Evolutionary conservation across 2,329 filamentous ascomycete genomes (phyloP).

Genomic region (Trichoderma cornu-damae): DNA sequence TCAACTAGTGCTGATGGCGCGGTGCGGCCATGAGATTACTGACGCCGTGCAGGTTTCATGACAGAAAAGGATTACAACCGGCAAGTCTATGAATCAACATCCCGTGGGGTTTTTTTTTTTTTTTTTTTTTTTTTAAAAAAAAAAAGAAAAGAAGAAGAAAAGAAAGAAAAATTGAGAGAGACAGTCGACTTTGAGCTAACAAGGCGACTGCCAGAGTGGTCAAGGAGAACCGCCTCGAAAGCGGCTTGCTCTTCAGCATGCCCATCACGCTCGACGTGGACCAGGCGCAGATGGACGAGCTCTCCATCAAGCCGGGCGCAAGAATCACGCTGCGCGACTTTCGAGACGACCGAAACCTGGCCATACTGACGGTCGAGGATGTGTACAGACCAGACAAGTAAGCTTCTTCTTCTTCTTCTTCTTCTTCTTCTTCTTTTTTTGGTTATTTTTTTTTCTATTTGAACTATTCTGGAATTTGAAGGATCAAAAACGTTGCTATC

Average conservation of each 20-base stretch:
- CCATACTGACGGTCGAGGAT: slow-evolving; percentile 92
- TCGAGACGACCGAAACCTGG: slow-evolving; percentile 91
- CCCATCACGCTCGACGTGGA: slow-evolving; percentile 90
- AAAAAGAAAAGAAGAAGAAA: too few species aligned
- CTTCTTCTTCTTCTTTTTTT: too few species aligned
- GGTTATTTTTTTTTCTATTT: too few species aligned
- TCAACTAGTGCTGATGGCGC: not conserved
- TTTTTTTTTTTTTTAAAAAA: too few species aligned
- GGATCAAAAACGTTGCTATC: too few species aligned
- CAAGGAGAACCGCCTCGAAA: slow-evolving; percentile 75
- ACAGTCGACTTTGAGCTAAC: slow-evolving; percentile 3
- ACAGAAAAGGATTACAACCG: slow-evolving; percentile 94
- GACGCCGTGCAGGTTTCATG: slow-evolving; percentile 69
- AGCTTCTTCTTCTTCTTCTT: too few species aligned
- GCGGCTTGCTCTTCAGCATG: slow-evolving; percentile 91
- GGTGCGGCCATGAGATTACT: too few species aligned
- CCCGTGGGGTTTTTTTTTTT: too few species aligned
- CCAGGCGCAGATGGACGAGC: slow-evolving; percentile 66
- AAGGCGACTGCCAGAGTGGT: slow-evolving; percentile 62
- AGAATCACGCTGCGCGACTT: slow-evolving; percentile 89
- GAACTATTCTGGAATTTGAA: too few species aligned
- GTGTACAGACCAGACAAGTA: slow-evolving; percentile 95
- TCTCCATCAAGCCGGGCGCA: slow-evolving; percentile 71
- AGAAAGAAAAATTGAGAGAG: too few species aligned
- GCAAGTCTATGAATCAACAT: too few species aligned